Percentiles rank a stretch among this genome's conserved stretches.
phyloP scores from a whole-genome alignment of 192 early-diverging fungal genomes.

The Backusella westeae region DNA sequence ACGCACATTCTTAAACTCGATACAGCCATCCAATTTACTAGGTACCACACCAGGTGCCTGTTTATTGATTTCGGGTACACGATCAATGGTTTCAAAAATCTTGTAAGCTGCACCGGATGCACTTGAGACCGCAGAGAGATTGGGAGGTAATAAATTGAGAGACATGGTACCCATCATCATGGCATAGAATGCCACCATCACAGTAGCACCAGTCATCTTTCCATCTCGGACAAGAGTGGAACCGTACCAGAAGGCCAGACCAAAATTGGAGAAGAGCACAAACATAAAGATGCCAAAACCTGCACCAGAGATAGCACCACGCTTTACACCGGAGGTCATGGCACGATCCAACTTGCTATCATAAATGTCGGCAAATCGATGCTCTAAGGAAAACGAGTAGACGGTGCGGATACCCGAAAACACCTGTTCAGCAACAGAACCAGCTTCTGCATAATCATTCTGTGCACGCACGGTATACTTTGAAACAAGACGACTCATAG shows the following conservation, averaged over 20 bases:
- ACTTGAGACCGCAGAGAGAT: conserved; percentile 66
- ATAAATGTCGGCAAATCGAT: conserved; percentile 67
- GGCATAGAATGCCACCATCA: conserved; percentile 83
- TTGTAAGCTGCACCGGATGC: conserved; percentile 78
- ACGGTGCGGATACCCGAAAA: conserved; percentile 82
- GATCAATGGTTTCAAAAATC: conserved; percentile 80
- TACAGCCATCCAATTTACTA: conserved; percentile 52
- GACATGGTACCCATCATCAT: conserved; percentile 76
- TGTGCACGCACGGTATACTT: conserved; percentile 38
- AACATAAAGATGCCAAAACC: conserved; percentile 73
- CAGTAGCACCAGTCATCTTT: conserved; percentile 42
- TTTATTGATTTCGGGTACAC: conserved; percentile 73
- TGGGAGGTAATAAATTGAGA: conserved; percentile 64
- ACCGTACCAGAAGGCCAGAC: conserved; percentile 84
- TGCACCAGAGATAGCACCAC: conserved; percentile 51
- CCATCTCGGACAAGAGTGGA: conserved; percentile 47
- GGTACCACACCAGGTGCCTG: conserved; percentile 42
- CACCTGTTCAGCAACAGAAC: conserved; percentile 82
- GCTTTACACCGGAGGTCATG: conserved; percentile 57
- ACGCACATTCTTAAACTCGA: conserved; percentile 69
- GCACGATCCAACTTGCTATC: conserved; percentile 57
- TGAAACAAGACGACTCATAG: conserved; percentile 37
- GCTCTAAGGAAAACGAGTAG: conserved; percentile 74
- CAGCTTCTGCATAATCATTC: conserved; percentile 19
- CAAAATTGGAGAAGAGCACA: conserved; percentile 69